These are phyloP conservation scores for Corynascus novoguineensis DNA, from an alignment of 495 filamentous ascomycete species.

Conservation along the genomic window DNA sequence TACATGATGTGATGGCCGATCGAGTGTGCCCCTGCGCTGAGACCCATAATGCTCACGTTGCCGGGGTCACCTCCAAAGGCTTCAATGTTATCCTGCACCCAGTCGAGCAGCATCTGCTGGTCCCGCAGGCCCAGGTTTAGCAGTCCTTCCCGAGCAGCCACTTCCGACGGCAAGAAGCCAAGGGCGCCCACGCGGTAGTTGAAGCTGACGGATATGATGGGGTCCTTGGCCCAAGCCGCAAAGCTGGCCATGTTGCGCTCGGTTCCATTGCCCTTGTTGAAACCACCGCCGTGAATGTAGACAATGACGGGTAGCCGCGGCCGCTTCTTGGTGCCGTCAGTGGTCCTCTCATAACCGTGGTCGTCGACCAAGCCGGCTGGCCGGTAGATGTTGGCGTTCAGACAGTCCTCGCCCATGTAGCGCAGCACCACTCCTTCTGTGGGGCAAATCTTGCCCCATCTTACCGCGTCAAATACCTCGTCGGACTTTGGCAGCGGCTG, in stretches of 20 bases:
- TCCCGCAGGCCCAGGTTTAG: slow-evolving; percentile 68
- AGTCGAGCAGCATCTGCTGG: slow-evolving; percentile 58
- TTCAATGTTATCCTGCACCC: slow-evolving; percentile 56
- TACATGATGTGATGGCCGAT: slow-evolving; percentile 61
- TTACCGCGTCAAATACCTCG: slow-evolving; percentile 38
- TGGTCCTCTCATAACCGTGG: background rate
- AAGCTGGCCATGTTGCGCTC: slow-evolving; percentile 48
- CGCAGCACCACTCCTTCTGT: slow-evolving; percentile 22
- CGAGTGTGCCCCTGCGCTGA: slow-evolving; percentile 66
- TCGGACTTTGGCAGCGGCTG: slow-evolving; percentile 31
- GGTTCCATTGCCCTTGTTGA: slow-evolving; percentile 42
- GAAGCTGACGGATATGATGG: slow-evolving; percentile 56
- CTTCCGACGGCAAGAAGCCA: slow-evolving; percentile 56
- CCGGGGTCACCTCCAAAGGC: slow-evolving; percentile 58
- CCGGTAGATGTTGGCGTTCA: slow-evolving; percentile 48
- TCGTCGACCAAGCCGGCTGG: slow-evolving; percentile 31
- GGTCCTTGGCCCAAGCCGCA: slow-evolving; percentile 48
- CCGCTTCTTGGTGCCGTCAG: slow-evolving; percentile 13
- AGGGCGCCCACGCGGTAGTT: slow-evolving; percentile 65
- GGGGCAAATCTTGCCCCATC: slow-evolving; percentile 42
- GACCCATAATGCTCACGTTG: slow-evolving; percentile 60
- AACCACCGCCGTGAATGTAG: slow-evolving; percentile 53
- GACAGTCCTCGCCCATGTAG: slow-evolving; percentile 45
- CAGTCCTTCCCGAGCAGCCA: slow-evolving; percentile 49
- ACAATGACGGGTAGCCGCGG: slow-evolving; percentile 53